A percentile compares a stretch with the other conserved stretches of the same genome.
phyloP scores from a whole-genome alignment of 768 basidiomycete genomes.

The Suillus spraguei region DNA sequence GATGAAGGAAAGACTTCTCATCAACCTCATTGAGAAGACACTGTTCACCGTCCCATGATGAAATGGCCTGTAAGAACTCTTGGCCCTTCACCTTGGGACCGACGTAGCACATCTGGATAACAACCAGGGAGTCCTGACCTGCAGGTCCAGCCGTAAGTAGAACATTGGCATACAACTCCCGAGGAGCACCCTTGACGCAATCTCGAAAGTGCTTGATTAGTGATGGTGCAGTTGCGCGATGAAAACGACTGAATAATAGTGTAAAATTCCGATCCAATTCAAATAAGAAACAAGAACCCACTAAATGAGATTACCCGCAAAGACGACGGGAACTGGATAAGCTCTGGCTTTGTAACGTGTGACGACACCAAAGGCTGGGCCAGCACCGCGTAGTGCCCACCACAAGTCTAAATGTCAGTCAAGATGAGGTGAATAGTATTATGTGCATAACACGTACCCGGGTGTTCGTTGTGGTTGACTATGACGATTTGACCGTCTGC shows the following conservation, averaged over 20 bases:
- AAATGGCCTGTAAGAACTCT: constrained; percentile 81
- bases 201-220: constrained; percentile 92
- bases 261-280: not conserved
- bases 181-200: constrained; percentile 86
- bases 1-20: constrained; percentile 86
- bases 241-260: constrained; percentile 67
- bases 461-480: constrained; percentile 69
- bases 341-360: constrained; percentile 91
- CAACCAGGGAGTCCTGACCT: constrained; percentile 81
- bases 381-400: constrained; percentile 88
- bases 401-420: constrained; percentile 61
- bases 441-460: constrained; percentile 48
- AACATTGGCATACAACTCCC: constrained; percentile 87
- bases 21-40: constrained; percentile 89
- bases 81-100: constrained; percentile 74
- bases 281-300: constrained; percentile 41
- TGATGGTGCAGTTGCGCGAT: constrained; percentile 82
- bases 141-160: constrained; percentile 89
- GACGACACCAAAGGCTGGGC: constrained; percentile 79
- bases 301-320: constrained; percentile 93
- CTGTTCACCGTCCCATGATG: constrained; percentile 86
- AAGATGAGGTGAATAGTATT: not conserved
- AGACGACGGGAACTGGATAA: constrained; percentile 87
- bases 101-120: constrained; percentile 90
- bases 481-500: constrained; percentile 87